Base-by-base conservation (phyloP, 2,329 filamentous ascomycete species). In the Pezicula neosporulosa region DNA sequence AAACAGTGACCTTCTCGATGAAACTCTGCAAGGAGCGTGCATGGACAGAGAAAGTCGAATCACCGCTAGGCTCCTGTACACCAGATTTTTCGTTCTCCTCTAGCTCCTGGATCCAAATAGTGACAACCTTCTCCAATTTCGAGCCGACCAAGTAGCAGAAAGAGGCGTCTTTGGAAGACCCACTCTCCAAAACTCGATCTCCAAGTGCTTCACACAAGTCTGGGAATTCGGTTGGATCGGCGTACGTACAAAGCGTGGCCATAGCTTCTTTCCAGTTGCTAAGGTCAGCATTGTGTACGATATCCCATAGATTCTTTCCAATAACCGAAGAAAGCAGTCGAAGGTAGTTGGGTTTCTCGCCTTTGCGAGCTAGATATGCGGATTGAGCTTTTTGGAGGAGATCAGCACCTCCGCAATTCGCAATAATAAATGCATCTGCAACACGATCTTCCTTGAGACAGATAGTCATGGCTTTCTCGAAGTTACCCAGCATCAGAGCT, bases 1-100 rank as follows among this genome's bases (percentile, higher is more conserved):
- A 99, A 49, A 99, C 83, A 0, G 92, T 96, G 44, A 99, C 94
- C 77, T 99, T 99, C 73, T 99, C 94, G 56, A 99, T 96, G 66
- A 99, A 93, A 59, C 89, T 86, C 70, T 97, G 94, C 41, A 99
- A 75, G 44, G 88, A 87, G 55, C 85, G 85, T 50, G 93, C 91
- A 63, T 97, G 94, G 46, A 97, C 85, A 0, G 93, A 96, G 72
- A 97, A 99, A 52, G 84, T 87, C 19, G 89, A 93, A 63, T 91
- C 89, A 33, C 82, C 82, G 21, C 78, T 78, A 18, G 81, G 77
- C 56, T 86, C 80, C 61, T 90, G 80, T 55, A 95, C 75, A 12
- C 83, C 85, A 42, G 84, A 83, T 62, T 87, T 82, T 69, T 97
- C 91, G 21, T 85, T 81, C 71, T 97, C 91, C 59, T 90, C 81